phyloP scores from a whole-genome alignment of 1,284 basidiomycete species.

The Cryptococcus depauperatus region DNA sequence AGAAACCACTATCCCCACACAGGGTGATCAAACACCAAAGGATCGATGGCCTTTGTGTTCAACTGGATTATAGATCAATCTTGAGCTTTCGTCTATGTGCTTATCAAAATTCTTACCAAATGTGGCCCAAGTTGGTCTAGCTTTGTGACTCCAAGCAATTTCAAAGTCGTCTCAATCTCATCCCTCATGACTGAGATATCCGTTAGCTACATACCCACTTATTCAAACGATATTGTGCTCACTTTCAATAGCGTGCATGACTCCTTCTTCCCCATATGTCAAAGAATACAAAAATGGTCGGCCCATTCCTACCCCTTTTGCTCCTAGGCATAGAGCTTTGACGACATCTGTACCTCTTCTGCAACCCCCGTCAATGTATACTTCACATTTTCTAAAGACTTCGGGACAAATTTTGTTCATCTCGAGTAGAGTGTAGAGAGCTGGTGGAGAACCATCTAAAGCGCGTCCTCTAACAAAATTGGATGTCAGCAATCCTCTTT shows the following conservation, averaged over 20 bases:
- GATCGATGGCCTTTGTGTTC: conserved; percentile 29
- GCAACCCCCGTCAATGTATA: conserved; percentile 48
- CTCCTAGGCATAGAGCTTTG: conserved; percentile 49
- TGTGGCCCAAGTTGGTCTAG: conserved; percentile 48
- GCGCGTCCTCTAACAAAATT: conserved; percentile 36
- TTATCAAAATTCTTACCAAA: conserved; percentile 20
- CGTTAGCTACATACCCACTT: background rate
- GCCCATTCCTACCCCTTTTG: conserved; percentile 47
- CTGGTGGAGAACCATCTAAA: conserved; percentile 42
- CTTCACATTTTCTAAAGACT: conserved; percentile 42
- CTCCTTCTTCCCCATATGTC: conserved; percentile 45
- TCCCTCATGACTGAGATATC: conserved; percentile 55
- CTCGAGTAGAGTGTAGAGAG: conserved; percentile 45
- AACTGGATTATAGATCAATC: conserved; percentile 13
- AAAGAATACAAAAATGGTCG: conserved; percentile 47
- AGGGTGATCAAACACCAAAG: conserved; percentile 18
- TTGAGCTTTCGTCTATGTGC: background rate
- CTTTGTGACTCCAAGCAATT: conserved; percentile 64
- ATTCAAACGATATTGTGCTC: conserved; percentile 15
- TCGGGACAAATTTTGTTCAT: conserved; percentile 44
- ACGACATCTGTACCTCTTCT: conserved; percentile 47
- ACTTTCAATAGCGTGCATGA: conserved; percentile 46
- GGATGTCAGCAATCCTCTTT: background rate
- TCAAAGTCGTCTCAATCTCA: conserved; percentile 74
- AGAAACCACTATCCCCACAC: conserved; percentile 13